phyloP scores from a whole-genome alignment of 164 flowering plant species.

The Pachysandra terminalis region DNA sequence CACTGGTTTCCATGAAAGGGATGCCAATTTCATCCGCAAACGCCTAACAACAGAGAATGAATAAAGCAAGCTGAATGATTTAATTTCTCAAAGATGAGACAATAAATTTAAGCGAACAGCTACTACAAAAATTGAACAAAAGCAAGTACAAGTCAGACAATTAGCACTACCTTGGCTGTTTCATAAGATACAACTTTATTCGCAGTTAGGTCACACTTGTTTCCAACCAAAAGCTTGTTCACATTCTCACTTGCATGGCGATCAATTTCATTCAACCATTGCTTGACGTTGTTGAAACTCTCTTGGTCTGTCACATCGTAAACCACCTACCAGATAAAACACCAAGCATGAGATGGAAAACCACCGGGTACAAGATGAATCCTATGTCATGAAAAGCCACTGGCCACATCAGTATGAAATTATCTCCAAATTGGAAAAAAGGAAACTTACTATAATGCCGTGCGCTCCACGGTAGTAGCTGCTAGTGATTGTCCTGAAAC shows the following conservation, averaged over 20 bases:
- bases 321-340: conserved; percentile 33
- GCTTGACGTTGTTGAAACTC: conserved; percentile 44
- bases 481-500: conserved; percentile 38
- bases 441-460: conserved; percentile 28
- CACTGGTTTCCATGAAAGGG: conserved; percentile 44
- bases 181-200: conserved; percentile 38
- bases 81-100: no score
- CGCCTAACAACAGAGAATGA: conserved; percentile 15
- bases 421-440: no score
- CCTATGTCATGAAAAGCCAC: neutral
- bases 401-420: neutral
- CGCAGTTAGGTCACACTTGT: conserved; percentile 38
- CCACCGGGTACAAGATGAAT: neutral
- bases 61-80: neutral
- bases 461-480: conserved; percentile 41
- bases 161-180: conserved; percentile 32
- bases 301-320: conserved; percentile 48
- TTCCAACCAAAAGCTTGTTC: conserved; percentile 45
- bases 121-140: no score
- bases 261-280: conserved; percentile 45
- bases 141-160: no score
- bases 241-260: conserved; percentile 46
- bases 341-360: no score
- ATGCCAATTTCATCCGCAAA: conserved; percentile 46
- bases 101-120: neutral